phyloP scores from a whole-genome alignment of 495 filamentous ascomycete species.

The Lophiostoma macrostomum region DNA sequence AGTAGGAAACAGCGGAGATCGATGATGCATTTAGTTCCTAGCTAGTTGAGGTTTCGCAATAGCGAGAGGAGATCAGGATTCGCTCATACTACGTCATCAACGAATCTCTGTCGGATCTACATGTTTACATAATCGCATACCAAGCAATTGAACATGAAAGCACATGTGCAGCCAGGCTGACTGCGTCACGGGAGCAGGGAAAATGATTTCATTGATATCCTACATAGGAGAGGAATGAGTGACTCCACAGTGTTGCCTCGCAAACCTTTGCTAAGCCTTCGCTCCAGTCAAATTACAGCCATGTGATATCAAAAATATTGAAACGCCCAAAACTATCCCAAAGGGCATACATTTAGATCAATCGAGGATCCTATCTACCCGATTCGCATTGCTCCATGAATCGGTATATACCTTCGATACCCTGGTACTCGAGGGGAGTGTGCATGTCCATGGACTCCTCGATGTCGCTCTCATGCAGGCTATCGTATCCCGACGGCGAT shows the following conservation, averaged over 20 bases:
- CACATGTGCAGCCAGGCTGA: too few relatives aligned
- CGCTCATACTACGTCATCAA: too few relatives aligned
- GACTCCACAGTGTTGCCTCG: background rate
- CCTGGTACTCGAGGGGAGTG: constrained; percentile 63
- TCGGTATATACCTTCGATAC: constrained; percentile 78
- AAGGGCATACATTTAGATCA: too few relatives aligned
- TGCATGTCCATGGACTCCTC: constrained; percentile 41
- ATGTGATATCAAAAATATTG: background rate
- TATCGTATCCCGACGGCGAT: constrained; percentile 52
- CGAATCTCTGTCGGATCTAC: too few relatives aligned
- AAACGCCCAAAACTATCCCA: background rate
- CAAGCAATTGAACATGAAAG: too few relatives aligned
- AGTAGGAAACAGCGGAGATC: too few relatives aligned
- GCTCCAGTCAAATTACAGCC: constrained; percentile 7
- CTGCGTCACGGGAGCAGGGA: background rate
- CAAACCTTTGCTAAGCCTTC: background rate
- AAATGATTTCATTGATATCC: background rate
- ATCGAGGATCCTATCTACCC: constrained; percentile 45
- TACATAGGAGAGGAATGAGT: constrained; percentile 20
- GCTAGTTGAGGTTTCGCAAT: too few relatives aligned
- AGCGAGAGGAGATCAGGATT: too few relatives aligned
- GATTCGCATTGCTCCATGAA: constrained; percentile 85
- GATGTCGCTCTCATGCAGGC: constrained; percentile 53
- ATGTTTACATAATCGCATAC: too few relatives aligned
- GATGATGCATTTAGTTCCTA: too few relatives aligned